Conservation (phyloP, 768 basidiomycete genomes). For the Pleurotus ostreatus region DNA sequence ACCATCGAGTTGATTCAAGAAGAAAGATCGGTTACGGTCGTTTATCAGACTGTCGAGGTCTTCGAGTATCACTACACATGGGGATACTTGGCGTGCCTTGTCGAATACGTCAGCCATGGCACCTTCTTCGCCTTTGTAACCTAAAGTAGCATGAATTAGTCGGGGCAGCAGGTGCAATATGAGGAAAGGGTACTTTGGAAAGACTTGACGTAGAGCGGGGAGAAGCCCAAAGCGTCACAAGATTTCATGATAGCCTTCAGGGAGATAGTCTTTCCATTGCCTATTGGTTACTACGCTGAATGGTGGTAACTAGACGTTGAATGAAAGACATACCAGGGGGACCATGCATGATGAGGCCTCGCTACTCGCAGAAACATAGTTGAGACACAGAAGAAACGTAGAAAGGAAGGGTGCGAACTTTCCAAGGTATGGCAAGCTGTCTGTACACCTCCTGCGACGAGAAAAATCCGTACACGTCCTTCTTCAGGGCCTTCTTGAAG, state of each 20-base stretch:
- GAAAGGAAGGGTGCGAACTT: slow-evolving; percentile 34
- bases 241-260: slow-evolving; percentile 81
- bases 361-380: slow-evolving; percentile 32
- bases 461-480: slow-evolving; percentile 80
- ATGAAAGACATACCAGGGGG: slow-evolving; percentile 52
- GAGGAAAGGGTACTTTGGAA: slow-evolving; percentile 52
- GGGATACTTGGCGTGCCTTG: slow-evolving; percentile 67
- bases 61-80: slow-evolving; percentile 60
- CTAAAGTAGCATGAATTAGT: slow-evolving; percentile 14
- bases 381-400: not conserved
- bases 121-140: slow-evolving; percentile 57
- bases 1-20: slow-evolving; percentile 85
- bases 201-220: slow-evolving; percentile 78
- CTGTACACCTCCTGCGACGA: slow-evolving; percentile 70
- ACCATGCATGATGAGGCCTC: slow-evolving; percentile 80
- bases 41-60: slow-evolving; percentile 77
- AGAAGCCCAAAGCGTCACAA: slow-evolving; percentile 56
- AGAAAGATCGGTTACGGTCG: slow-evolving; percentile 76
- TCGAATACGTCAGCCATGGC: slow-evolving; percentile 66
- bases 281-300: slow-evolving; percentile 23
- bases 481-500: slow-evolving; percentile 64
- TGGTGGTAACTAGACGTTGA: not conserved
- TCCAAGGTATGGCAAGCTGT: slow-evolving; percentile 78
- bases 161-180: not conserved
- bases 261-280: slow-evolving; percentile 83